phyloP scores from a whole-genome alignment of 2,329 filamentous ascomycete species.

The Cadophora malorum region DNA sequence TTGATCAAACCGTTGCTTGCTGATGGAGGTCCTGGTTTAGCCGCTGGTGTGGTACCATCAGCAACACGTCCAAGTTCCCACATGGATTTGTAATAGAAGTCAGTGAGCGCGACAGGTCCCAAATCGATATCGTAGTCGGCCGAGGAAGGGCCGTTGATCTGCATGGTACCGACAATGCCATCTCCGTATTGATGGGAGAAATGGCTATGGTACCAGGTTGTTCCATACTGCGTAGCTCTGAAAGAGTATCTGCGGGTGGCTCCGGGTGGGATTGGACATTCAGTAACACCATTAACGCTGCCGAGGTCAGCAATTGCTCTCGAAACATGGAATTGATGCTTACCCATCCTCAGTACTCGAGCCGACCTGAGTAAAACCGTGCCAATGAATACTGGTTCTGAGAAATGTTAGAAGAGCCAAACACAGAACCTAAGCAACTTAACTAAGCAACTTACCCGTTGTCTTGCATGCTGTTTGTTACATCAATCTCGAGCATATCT shows the following conservation, averaged over 20 bases:
- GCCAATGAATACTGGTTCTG: slow-evolving; percentile 51
- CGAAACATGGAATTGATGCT: slow-evolving; percentile 44
- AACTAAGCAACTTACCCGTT: slow-evolving; percentile 45
- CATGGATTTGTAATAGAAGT: slow-evolving; percentile 25
- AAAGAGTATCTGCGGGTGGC: slow-evolving; percentile 37
- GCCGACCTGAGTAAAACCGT: slow-evolving; percentile 55
- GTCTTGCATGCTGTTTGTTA: slow-evolving; percentile 67
- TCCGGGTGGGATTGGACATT: slow-evolving; percentile 68
- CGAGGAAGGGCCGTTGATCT: slow-evolving; percentile 64
- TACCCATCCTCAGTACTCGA: slow-evolving; percentile 53
- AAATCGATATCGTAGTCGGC: slow-evolving; percentile 66
- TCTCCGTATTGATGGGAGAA: slow-evolving; percentile 53
- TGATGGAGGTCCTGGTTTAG: slow-evolving; percentile 28
- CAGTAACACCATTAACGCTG: slow-evolving; percentile 56
- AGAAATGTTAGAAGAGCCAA: slow-evolving; percentile 6
- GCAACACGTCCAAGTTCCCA: slow-evolving; percentile 40
- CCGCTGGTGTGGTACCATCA: not conserved
- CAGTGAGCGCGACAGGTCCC: slow-evolving; percentile 49
- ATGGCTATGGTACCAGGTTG: slow-evolving; percentile 67
- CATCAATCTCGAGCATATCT: slow-evolving; percentile 61
- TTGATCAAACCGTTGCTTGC: slow-evolving; percentile 43
- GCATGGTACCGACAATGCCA: slow-evolving; percentile 63
- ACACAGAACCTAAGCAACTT: too few species aligned
- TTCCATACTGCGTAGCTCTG: slow-evolving; percentile 49
- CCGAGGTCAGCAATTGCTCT: slow-evolving; percentile 48